phyloP scores from a whole-genome alignment of 805 yeast species.

The Metschnikowia hibisci region DNA sequence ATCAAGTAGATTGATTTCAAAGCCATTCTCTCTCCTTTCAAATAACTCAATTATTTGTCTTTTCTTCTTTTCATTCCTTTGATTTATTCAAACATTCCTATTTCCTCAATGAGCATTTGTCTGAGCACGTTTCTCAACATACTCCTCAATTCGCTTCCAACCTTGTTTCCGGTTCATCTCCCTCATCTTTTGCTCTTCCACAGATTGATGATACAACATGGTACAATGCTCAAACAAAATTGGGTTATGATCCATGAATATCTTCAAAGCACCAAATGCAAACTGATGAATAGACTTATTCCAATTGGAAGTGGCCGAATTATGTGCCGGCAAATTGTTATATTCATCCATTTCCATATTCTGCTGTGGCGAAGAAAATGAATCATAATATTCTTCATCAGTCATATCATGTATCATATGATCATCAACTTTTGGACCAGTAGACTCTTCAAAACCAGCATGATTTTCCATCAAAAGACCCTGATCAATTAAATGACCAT shows the following conservation, averaged over 20 bases:
- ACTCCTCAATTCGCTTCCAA: conserved; percentile 67
- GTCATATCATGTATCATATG: conserved; percentile 32
- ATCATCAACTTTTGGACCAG: conserved; percentile 14
- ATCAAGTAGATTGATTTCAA: too few species aligned
- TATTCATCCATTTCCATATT: conserved; percentile 31
- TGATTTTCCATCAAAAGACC: conserved; percentile 28
- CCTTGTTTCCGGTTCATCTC: conserved; percentile 60
- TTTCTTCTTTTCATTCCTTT: too few species aligned
- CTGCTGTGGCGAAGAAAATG: conserved; percentile 35
- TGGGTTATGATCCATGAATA: conserved; percentile 90
- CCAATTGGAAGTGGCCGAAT: conserved; percentile 68
- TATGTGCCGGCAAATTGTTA: conserved; percentile 37
- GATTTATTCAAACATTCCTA: neutral
- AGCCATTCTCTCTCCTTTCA: too few species aligned
- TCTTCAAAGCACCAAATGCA: conserved; percentile 86
- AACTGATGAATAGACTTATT: conserved; percentile 87
- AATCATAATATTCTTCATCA: conserved; percentile 43
- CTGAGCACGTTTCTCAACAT: conserved; percentile 35
- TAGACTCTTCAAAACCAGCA: conserved; percentile 15
- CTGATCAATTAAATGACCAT: conserved; percentile 39
- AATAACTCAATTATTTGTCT: too few species aligned
- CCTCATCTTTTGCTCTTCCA: conserved; percentile 66
- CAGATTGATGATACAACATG: conserved; percentile 74
- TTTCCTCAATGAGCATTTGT: conserved; percentile 1
- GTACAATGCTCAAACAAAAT: conserved; percentile 89